Percentiles rank a stretch among this genome's conserved stretches.
These are phyloP conservation scores for Hypericum perforatum DNA, from an alignment of 345 rosid genomes.

Conservation along the genomic window DNA sequence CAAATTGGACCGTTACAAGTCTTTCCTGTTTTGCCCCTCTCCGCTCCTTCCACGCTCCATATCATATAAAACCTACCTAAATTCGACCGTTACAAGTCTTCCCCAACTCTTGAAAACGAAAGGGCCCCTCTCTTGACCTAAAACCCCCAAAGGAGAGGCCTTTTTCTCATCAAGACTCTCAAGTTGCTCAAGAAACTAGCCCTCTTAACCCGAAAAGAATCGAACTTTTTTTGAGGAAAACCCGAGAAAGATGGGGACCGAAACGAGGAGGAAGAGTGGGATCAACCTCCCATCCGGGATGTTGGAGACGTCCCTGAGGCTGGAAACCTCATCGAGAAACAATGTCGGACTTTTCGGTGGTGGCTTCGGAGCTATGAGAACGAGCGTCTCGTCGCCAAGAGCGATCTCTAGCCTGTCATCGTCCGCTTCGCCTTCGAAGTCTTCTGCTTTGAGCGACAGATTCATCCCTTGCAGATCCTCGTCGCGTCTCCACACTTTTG, in stretches of 20 bases:
- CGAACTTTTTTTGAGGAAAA: background rate
- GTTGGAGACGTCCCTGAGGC: slow-evolving; percentile 54
- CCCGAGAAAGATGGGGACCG: slow-evolving; percentile 46
- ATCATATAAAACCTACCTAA: slow-evolving; percentile 10
- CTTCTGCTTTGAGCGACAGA: slow-evolving; percentile 70
- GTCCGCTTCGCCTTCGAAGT: slow-evolving; percentile 76
- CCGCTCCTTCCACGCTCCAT: slow-evolving; percentile 9
- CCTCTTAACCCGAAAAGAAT: background rate
- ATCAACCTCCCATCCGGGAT: slow-evolving; percentile 83
- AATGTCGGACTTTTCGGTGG: slow-evolving; percentile 3
- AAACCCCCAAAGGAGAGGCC: slow-evolving; percentile 16
- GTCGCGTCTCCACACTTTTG: slow-evolving; percentile 80
- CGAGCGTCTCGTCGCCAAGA: slow-evolving; percentile 24
- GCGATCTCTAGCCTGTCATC: slow-evolving; percentile 63
- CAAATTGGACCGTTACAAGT: too few relatives aligned
- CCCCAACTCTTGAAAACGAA: background rate
- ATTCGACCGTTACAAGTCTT: slow-evolving; percentile 42
- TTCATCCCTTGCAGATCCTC: slow-evolving; percentile 97
- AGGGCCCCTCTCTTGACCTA: background rate
- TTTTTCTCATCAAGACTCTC: slow-evolving; percentile 2
- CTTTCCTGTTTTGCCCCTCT: background rate
- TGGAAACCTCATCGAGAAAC: slow-evolving; percentile 39
- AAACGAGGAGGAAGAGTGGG: slow-evolving; percentile 55
- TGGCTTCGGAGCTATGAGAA: slow-evolving; percentile 17
- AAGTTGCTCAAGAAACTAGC: slow-evolving; percentile 2